Evolutionary conservation across 306 rosid genomes (phyloP).

Genomic region (Argentina anserina): DNA sequence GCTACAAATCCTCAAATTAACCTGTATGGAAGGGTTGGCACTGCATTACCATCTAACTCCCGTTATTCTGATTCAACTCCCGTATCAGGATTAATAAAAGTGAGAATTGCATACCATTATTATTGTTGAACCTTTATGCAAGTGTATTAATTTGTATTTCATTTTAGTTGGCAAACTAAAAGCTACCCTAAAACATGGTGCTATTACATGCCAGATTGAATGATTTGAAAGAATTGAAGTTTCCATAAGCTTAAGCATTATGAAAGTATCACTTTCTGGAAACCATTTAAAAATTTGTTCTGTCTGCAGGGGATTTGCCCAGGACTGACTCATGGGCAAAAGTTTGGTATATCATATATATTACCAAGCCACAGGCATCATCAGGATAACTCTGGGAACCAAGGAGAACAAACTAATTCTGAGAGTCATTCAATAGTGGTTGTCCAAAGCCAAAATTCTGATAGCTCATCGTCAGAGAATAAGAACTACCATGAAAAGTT

Average conservation of each 20-base stretch:
- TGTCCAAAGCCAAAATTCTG: slow-evolving; percentile 40
- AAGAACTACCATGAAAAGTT: slow-evolving; percentile 27
- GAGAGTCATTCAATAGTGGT: slow-evolving; percentile 45
- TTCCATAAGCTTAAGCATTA: neutral
- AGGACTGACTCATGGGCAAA: slow-evolving; percentile 74
- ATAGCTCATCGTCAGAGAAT: slow-evolving; percentile 23
- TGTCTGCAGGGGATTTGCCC: slow-evolving; percentile 82
- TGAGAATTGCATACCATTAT: slow-evolving; percentile 22
- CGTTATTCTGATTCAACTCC: slow-evolving; percentile 43
- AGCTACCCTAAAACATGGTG: neutral
- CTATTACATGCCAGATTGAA: neutral
- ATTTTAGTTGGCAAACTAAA: neutral
- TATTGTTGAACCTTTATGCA: neutral
- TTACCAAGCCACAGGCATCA: slow-evolving; percentile 31
- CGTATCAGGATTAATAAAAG: slow-evolving; percentile 73
- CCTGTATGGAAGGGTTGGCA: slow-evolving; percentile 35
- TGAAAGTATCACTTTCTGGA: neutral
- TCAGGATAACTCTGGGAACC: slow-evolving; percentile 33
- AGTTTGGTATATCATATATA: slow-evolving; percentile 53
- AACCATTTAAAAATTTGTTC: slow-evolving; percentile 16
- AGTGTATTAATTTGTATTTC: neutral
- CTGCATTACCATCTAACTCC: slow-evolving; percentile 39
- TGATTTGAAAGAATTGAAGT: neutral
- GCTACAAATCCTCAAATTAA: slow-evolving; percentile 51
- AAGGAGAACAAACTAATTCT: slow-evolving; percentile 36